Base-by-base conservation (phyloP, 768 basidiomycete genomes). In the Hebeloma cylindrosporum region DNA sequence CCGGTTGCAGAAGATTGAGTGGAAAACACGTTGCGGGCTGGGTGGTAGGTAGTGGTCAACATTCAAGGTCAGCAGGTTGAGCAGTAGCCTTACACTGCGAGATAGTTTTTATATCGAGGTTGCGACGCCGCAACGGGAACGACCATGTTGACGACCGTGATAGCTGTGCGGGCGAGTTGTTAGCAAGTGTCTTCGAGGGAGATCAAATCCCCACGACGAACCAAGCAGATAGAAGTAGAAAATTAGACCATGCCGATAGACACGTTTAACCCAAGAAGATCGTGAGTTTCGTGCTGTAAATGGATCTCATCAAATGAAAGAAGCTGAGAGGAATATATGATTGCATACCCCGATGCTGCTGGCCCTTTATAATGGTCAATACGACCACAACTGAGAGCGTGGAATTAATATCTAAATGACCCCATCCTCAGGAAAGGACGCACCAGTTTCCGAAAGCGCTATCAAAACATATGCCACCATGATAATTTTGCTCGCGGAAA, bases 391-490 rank as follows among this genome's bases (percentile, higher is more conserved):
- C n/a, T n/a, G n/a, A n/a, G n/a, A n/a, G n/a, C n/a, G n/a, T n/a
- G n/a, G n/a, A n/a, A n/a, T n/a, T n/a, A n/a, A n/a, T n/a, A n/a
- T n/a, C n/a, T n/a, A n/a, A n/a, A n/a, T n/a, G n/a, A n/a, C n/a
- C n/a, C n/a, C n/a, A n/a, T n/a, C n/a, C n/a, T n/a, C n/a, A n/a
- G n/a, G n/a, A n/a, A n/a, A n/a, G n/a, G n/a, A n/a, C n/a, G n/a
- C n/a, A 71, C 72, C 56, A 5, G 68, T 72, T 58, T 74, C 72
- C 2, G 61, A 67, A 5, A 71, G 4, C 18, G 67, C 57, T 6
- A 74, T 56, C 14, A 70, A 52, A 6, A 69, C 53, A 47, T 71
- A 74, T 1, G 63, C 66, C 9, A 64, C 50, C 9, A 68, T 56
- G 7, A 71, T 65, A 23, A 68, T 50, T 13, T 58, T 52, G 33